Conservation (phyloP, 371 early-diverging fungal species). For the Batrachochytrium dendrobatidis region DNA sequence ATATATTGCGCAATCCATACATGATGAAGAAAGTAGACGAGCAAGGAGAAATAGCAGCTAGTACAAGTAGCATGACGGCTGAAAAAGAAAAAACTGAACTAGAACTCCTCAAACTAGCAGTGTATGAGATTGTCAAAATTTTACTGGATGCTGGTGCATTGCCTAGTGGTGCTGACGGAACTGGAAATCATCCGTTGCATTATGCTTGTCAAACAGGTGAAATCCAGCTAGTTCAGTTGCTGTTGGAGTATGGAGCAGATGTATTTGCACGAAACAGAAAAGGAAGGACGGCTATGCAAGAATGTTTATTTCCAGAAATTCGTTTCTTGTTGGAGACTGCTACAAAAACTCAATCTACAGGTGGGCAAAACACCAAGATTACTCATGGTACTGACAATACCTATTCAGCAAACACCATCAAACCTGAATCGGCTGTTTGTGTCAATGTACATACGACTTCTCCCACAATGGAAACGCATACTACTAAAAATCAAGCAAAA, state of each 20-base stretch:
- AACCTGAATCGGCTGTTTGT: no score
- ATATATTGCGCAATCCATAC: constrained; percentile 33
- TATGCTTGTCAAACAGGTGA: constrained; percentile 47
- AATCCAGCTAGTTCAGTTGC: constrained; percentile 54
- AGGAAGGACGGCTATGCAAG: constrained; percentile 74
- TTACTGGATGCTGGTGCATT: constrained; percentile 42
- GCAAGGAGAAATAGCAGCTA: not conserved
- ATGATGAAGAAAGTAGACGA: not conserved
- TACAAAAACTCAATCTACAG: no score
- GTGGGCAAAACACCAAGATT: no score
- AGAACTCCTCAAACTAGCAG: not conserved
- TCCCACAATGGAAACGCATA: no score
- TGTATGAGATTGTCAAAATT: constrained; percentile 9
- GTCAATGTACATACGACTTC: no score
- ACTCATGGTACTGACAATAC: no score
- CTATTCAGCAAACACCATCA: no score
- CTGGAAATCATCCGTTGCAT: constrained; percentile 74
- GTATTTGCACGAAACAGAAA: constrained; percentile 53
- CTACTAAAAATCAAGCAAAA: no score
- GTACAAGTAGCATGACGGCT: not conserved
- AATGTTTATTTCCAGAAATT: no score
- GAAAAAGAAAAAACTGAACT: no score
- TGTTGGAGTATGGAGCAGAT: constrained; percentile 66
- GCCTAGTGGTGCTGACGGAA: constrained; percentile 62
- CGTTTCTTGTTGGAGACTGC: no score